Evolutionary conservation across 2,329 filamentous ascomycete species (phyloP), one percentile per base, ranked within the genome.

Genomic region (Sordariomycetes sp.): DNA sequence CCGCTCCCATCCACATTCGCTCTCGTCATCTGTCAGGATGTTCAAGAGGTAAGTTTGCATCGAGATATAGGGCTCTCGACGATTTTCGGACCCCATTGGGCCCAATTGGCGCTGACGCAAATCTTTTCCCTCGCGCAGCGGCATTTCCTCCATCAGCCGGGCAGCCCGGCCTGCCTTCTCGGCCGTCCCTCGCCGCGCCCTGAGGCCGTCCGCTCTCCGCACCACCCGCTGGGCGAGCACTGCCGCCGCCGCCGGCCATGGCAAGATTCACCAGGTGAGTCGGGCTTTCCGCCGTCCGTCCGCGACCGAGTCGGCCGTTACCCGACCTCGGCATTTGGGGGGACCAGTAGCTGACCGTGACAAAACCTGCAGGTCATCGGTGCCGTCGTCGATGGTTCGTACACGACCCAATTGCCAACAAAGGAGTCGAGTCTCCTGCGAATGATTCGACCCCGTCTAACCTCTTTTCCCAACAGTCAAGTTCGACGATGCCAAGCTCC

Each of bases 351-450:
- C 68, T 73, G 67, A 74, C 67, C 61, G 64, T 72, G 85, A 85
- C 70, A 85, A 81, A 75, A 79, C 84, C 70, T 82, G 72, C 78
- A 90, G 79, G 91, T 96, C 76, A 96, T 96, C 79, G 91, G 94
- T 88, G 92, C 94, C 80, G 91, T 97, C 74, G 94, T 97, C 69
- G 94, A 97, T 79, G 90, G 90, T 95, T 81, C 79, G 88, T 81
- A 67, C 10, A 24, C 61, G 60, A 58, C 36, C 36, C 56, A 57
- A 57, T 48, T 35, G 20, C n/a, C 32, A 53, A 53, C 4, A 5
- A 3, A 20, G 22, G 36, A 34, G 17, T 20, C n/a, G 25, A 10
- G 32, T 53, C 52, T 35, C n/a, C 20, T n/a, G 52, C 28, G 13
- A 52, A 35, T 36, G 32, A 20, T 22, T 35, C n/a, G 28, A 20